Evolutionary conservation across 1,139 yeast species (phyloP).

Genomic region (Hemisphaericaspora subhashii): DNA sequence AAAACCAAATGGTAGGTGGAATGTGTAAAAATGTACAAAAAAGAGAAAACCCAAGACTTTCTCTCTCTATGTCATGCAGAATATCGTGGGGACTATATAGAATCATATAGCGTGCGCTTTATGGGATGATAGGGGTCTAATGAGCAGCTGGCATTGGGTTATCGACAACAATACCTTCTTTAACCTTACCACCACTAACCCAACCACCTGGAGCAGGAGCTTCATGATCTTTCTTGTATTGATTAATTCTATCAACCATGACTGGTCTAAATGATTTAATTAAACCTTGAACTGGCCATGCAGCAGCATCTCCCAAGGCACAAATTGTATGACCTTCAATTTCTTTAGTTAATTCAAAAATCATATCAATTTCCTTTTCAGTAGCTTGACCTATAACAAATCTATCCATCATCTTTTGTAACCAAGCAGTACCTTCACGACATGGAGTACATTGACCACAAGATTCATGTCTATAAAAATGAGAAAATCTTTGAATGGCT

Average conservation of each 20-base stretch:
- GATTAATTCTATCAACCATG: slow-evolving; percentile 68
- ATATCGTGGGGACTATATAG: no score
- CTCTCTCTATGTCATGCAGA: neutral
- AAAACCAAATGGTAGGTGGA: neutral
- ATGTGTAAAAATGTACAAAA: neutral
- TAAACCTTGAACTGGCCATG: slow-evolving; percentile 90
- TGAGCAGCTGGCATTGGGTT: slow-evolving; percentile 55
- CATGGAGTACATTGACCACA: slow-evolving; percentile 96
- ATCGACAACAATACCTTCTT: slow-evolving; percentile 66
- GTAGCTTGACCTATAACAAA: slow-evolving; percentile 76
- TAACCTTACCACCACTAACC: slow-evolving; percentile 61
- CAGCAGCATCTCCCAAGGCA: slow-evolving; percentile 90
- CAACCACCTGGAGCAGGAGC: slow-evolving; percentile 73
- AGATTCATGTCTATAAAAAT: slow-evolving; percentile 86
- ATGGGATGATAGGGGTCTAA: no score
- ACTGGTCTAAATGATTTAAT: slow-evolving; percentile 81
- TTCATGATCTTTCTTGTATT: slow-evolving; percentile 32
- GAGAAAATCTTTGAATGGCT: slow-evolving; percentile 80
- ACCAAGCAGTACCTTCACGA: slow-evolving; percentile 91
- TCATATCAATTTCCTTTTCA: slow-evolving; percentile 77
- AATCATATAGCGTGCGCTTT: no score
- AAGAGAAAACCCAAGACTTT: neutral
- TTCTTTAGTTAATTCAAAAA: slow-evolving; percentile 77
- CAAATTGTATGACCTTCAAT: slow-evolving; percentile 90
- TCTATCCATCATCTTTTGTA: slow-evolving; percentile 80